Evolutionary conservation across 208 protist species (phyloP), one percentile per base, ranked within the genome.

Genomic region (Wallacemonas sp.): DNA sequence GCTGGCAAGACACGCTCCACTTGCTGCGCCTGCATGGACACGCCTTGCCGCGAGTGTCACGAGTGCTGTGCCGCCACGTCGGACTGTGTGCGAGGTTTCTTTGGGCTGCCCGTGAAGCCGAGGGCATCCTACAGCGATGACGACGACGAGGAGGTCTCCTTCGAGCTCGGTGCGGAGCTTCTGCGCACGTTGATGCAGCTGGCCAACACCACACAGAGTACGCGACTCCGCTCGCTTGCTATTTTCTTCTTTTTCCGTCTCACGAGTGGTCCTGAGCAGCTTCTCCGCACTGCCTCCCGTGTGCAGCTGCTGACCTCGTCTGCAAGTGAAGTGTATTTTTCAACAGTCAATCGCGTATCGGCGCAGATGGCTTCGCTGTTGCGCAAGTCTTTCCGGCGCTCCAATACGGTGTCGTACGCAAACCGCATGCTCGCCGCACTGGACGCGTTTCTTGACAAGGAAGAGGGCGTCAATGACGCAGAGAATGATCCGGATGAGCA

Each of bases 241-340:
- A 76, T 82, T 56, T 74, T 42, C 56, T 17, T 81, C 30, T 81
- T 80, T 38, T 75, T 76, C 30, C 70, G 75, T 22, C 22, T 75
- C 26, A 79, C 80, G 0, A 79, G 76, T 46, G 75, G 75, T 26
- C 30, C 77, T 4, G 46, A 70, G 24, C 75, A 82, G 66, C 59
- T 81, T 19, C 62, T 71, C 34, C 34, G 36, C 4, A 70, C 66
- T 1, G 75, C 73, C 34, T 68, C 33, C 5, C 68, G 66, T 8
- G 75, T 86, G 65, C 75, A 86, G 66, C 66, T 86, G 61, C 70
- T 86, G 24, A 79, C 68, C 1, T 79, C 80, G 4, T 39, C 64
- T 12, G 62, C 56, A 14, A 86, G 80, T 64, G 67, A 75, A 19
- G 65, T 21, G 26, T 77, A 75, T 51, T 86, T 79, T 67, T 19